These are phyloP conservation scores for Fistulina hepatica DNA, from an alignment of 1,284 basidiomycete genomes.

Conservation along the genomic window DNA sequence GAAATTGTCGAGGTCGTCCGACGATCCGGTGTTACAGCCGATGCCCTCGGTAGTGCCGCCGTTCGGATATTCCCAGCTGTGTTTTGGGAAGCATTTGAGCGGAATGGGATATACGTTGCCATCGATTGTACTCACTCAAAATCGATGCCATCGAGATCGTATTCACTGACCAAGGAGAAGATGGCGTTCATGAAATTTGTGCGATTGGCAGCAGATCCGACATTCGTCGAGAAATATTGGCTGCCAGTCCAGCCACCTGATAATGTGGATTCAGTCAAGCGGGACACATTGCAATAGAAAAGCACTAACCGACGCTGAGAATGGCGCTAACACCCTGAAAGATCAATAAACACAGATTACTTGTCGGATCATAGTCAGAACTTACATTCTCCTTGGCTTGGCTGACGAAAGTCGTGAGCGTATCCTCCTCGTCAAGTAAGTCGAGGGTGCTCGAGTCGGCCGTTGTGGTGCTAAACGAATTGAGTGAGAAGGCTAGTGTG, in stretches of 20 bases:
- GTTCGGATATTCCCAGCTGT: slow-evolving; percentile 83
- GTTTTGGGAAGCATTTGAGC: too few species aligned
- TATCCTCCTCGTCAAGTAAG: slow-evolving; percentile 25
- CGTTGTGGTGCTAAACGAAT: slow-evolving; percentile 34
- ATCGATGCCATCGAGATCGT: slow-evolving; percentile 69
- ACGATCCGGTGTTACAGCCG: slow-evolving; percentile 56
- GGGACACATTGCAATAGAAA: too few species aligned
- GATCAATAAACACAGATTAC: neutral
- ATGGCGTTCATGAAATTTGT: slow-evolving; percentile 62
- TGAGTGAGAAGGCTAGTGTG: slow-evolving; percentile 1
- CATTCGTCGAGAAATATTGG: slow-evolving; percentile 56
- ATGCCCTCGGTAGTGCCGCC: slow-evolving; percentile 57
- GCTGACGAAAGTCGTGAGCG: slow-evolving; percentile 42
- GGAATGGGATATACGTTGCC: neutral
- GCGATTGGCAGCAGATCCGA: slow-evolving; percentile 46
- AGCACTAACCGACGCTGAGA: slow-evolving; percentile 61
- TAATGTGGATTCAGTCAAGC: too few species aligned
- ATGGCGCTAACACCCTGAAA: slow-evolving; percentile 42
- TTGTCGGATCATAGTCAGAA: neutral
- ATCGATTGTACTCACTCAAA: slow-evolving; percentile 51
- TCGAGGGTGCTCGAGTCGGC: slow-evolving; percentile 31
- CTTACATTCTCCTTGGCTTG: slow-evolving; percentile 43
- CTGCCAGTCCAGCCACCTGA: slow-evolving; percentile 81
- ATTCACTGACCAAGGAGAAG: slow-evolving; percentile 42
- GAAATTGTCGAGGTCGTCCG: slow-evolving; percentile 60